A percentile compares a stretch with the other conserved stretches of the same genome.
Evolutionary conservation across 371 early-diverging fungal genomes (phyloP).

Genomic region (Zychaea mexicana): DNA sequence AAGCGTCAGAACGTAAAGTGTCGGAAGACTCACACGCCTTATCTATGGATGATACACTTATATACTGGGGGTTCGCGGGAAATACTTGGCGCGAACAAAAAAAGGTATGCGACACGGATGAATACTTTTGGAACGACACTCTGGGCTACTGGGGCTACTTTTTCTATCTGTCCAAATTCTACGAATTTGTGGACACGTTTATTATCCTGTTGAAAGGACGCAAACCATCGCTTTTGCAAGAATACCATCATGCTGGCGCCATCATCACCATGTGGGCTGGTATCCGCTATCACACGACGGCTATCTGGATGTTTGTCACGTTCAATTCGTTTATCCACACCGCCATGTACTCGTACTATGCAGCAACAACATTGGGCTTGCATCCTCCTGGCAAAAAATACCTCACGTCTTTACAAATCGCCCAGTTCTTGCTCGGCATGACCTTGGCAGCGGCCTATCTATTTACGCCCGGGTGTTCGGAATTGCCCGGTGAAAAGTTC

Average conservation of each 20-base stretch:
- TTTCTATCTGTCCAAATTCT: constrained; percentile 88
- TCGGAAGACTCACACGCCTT: too few species aligned
- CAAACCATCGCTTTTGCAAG: constrained; percentile 79
- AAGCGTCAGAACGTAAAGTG: background rate
- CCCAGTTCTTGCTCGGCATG: constrained; percentile 83
- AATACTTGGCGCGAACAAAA: background rate
- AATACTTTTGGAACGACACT: constrained; percentile 68
- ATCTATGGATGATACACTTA: too few species aligned
- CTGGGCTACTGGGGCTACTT: constrained; percentile 80
- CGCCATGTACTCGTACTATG: constrained; percentile 89
- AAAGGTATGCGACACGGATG: constrained; percentile 70
- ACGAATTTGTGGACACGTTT: constrained; percentile 86
- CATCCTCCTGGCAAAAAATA: constrained; percentile 82
- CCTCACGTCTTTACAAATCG: constrained; percentile 84
- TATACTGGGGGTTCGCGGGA: too few species aligned
- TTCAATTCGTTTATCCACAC: constrained; percentile 90
- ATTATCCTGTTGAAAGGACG: constrained; percentile 85
- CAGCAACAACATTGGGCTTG: constrained; percentile 72
- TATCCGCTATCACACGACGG: constrained; percentile 70
- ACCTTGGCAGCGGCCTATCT: constrained; percentile 67
- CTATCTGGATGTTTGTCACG: constrained; percentile 85
- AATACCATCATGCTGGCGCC: constrained; percentile 89
- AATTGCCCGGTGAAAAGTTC: constrained; percentile 58
- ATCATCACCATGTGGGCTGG: constrained; percentile 84
- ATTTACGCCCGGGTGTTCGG: constrained; percentile 66